Base-by-base conservation (phyloP, 2,329 filamentous ascomycete species). In the Aaosphaeria arxii region DNA sequence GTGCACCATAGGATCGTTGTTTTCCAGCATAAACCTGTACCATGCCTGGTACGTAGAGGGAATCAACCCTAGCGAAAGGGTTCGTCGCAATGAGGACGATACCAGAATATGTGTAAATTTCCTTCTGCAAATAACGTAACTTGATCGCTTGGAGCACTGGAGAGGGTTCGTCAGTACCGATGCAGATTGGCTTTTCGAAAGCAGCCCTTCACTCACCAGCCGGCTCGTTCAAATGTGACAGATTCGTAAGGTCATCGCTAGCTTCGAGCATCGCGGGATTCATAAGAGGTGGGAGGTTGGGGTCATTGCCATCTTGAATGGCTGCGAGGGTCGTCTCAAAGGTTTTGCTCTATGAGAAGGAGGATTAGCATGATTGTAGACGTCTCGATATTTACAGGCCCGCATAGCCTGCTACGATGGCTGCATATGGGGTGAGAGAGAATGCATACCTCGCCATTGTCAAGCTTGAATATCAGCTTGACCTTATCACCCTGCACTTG, bases 1-100 rank as follows among this genome's bases (percentile, higher is more conserved):
- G 94, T 49, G 95, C 94, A 74, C 97, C 94, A 50, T 94, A 96
- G 50, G 91, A 91, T 73, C 94, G 84, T 73, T 96, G 91, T 74
- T 92, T 97, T 66, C 94, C 94, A 48, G 94, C 91, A 74, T 99
- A 99, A 36, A 97, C 91, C 72, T 99, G 94, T n/a, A 99, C 91
- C 92, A 99, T 99, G 57, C 94, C 94, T 13, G 92, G 91, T 7
- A 99, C 94, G 73, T 99, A 99, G 66, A 99, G 84, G 39, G 94
- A 99, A 71, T 99, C 94, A 58, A 99, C 91, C 57, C 94, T 84
- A 46, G 95, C 94, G 66, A 99, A 99, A 24, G 94, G 94, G 75
- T 99, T 99, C 55, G 94, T 95, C 54, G 94, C 94, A 76, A 99
- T 99, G 61, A 99, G 81, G 57, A 99, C 94, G 67, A 99, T 97